A percentile compares a stretch with the other conserved stretches of the same genome.
Conservation (phyloP, 106 monocot species). For the Hemerocallis citrina region DNA sequence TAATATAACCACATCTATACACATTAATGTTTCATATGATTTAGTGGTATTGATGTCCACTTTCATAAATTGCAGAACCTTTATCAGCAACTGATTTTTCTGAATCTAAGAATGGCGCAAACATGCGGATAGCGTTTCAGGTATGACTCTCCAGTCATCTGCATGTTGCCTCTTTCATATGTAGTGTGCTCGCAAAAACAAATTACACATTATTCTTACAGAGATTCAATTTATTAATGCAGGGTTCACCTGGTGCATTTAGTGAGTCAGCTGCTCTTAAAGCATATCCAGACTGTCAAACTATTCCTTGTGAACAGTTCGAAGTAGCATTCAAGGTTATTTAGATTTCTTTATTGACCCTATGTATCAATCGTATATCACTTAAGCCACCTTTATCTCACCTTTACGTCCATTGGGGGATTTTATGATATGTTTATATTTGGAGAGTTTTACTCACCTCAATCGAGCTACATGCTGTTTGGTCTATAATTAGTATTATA, state of each 20-base stretch:
- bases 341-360: not conserved
- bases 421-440: too few relatives aligned
- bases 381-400: not conserved
- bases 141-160: constrained; percentile 12
- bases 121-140: constrained; percentile 72
- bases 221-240: constrained; percentile 10
- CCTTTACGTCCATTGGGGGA: too few relatives aligned
- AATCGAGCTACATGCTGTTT: too few relatives aligned
- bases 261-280: constrained; percentile 75
- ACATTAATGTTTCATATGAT: not conserved
- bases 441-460: too few relatives aligned
- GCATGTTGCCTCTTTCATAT: not conserved
- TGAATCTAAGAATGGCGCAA: constrained; percentile 32
- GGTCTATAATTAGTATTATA: too few relatives aligned
- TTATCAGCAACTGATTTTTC: constrained; percentile 39
- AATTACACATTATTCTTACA: not conserved
- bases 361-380: not conserved
- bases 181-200: not conserved
- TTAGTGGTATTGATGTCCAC: not conserved
- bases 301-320: constrained; percentile 72
- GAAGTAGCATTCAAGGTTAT: constrained; percentile 73
- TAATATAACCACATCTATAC: not conserved
- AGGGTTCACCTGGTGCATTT: constrained; percentile 76
- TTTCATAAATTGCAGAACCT: constrained; percentile 39
- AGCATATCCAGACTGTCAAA: constrained; percentile 63